phyloP scores from a whole-genome alignment of 768 basidiomycete species.

The Agaricus blazei region DNA sequence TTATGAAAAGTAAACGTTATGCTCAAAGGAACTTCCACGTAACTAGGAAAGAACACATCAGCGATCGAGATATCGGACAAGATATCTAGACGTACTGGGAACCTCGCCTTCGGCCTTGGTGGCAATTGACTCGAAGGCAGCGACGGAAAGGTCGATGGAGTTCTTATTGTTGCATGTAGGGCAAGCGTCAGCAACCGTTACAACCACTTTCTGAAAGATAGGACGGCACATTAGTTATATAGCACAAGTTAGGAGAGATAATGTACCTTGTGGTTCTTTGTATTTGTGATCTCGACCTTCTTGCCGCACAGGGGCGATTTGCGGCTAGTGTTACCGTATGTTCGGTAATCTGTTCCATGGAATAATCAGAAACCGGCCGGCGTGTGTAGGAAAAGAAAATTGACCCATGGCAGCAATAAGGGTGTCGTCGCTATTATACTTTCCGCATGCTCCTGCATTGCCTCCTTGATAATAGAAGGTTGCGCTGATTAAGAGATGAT shows the following conservation, averaged over 20 bases:
- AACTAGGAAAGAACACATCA: slow-evolving; percentile 23
- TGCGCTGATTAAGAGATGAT: slow-evolving; percentile 32
- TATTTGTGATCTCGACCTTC: slow-evolving; percentile 60
- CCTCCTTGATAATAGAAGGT: slow-evolving; percentile 72
- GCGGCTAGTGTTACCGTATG: slow-evolving; percentile 44
- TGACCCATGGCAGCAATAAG: slow-evolving; percentile 60
- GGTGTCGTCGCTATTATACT: slow-evolving; percentile 47
- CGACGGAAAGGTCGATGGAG: slow-evolving; percentile 72
- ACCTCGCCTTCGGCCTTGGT: slow-evolving; percentile 45
- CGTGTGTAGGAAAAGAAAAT: slow-evolving; percentile 14
- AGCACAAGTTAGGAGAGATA: background rate
- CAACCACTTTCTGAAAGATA: slow-evolving; percentile 38
- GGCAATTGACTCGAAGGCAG: slow-evolving; percentile 60
- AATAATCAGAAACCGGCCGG: slow-evolving; percentile 3
- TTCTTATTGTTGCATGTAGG: slow-evolving; percentile 64
- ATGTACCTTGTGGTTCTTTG: slow-evolving; percentile 43
- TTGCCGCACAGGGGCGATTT: slow-evolving; percentile 61
- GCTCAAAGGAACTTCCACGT: slow-evolving; percentile 31
- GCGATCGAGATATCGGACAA: background rate
- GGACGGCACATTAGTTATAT: slow-evolving; percentile 1
- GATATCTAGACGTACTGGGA: slow-evolving; percentile 38
- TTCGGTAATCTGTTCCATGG: slow-evolving; percentile 34
- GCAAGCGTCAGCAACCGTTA: slow-evolving; percentile 74
- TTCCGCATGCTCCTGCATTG: slow-evolving; percentile 77
- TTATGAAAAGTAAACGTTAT: slow-evolving; percentile 27